Percentiles rank a stretch among this genome's conserved stretches.
Evolutionary conservation across 495 filamentous ascomycete species (phyloP).

Genomic region (Annulohypoxylon stygium): DNA sequence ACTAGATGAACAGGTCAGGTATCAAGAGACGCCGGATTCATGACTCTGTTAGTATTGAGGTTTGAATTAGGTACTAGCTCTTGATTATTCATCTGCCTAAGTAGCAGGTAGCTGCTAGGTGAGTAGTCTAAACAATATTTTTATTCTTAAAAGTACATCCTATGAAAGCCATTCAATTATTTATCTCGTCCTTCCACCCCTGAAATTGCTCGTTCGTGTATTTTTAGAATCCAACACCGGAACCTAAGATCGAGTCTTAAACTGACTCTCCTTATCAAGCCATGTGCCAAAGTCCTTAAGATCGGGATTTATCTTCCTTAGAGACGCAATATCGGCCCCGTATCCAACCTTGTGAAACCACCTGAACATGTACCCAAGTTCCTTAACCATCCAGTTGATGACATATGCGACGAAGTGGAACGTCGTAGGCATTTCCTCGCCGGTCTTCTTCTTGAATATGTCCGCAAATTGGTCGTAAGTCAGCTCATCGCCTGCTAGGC

Average conservation of each 20-base stretch:
- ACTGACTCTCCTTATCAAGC: conserved; percentile 67
- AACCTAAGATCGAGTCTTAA: conserved; percentile 37
- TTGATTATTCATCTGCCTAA: no score
- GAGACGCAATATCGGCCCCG: conserved; percentile 62
- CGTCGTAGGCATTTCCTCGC: conserved; percentile 59
- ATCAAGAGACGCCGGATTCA: no score
- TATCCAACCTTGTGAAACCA: conserved; percentile 72
- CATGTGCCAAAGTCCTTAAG: conserved; percentile 69
- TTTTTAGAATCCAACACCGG: not conserved
- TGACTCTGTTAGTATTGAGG: no score
- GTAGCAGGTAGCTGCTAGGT: no score
- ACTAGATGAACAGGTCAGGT: no score
- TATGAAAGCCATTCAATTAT: no score
- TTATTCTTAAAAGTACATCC: no score
- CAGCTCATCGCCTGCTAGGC: conserved; percentile 72
- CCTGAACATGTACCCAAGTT: conserved; percentile 69
- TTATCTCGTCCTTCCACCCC: no score
- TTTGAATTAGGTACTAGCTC: no score
- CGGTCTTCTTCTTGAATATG: conserved; percentile 66
- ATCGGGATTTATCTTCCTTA: conserved; percentile 64
- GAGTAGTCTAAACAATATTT: no score
- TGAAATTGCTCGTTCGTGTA: no score
- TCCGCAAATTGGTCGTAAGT: conserved; percentile 61
- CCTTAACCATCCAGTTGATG: conserved; percentile 61
- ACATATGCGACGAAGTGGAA: conserved; percentile 52